phyloP scores from a whole-genome alignment of 2,329 filamentous ascomycete genomes.

The Talaromyces sp. region DNA sequence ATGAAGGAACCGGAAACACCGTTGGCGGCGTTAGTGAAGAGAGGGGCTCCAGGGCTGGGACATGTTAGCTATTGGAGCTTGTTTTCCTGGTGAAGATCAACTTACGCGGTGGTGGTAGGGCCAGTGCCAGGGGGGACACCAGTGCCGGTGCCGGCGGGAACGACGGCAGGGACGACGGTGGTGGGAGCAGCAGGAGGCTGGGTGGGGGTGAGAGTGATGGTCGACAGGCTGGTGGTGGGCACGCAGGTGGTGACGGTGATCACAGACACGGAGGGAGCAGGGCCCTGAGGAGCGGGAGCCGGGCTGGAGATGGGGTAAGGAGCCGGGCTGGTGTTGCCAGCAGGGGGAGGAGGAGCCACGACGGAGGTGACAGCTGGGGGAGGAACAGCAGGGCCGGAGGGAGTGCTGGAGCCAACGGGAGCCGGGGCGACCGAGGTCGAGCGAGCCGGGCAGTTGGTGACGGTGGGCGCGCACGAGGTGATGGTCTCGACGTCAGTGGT shows the following conservation, averaged over 20 bases:
- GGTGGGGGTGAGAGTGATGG: slow-evolving; percentile 19
- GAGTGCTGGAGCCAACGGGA: slow-evolving; percentile 7
- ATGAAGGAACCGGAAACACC: slow-evolving; percentile 23
- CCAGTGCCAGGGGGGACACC: slow-evolving; percentile 11
- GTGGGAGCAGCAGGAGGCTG: slow-evolving; percentile 5
- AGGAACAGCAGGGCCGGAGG: slow-evolving; percentile 10
- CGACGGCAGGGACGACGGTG: slow-evolving; percentile 12
- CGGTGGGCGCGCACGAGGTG: slow-evolving; percentile 57
- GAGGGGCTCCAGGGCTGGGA: slow-evolving; percentile 15
- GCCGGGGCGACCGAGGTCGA: slow-evolving; percentile 10
- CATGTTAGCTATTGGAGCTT: not conserved
- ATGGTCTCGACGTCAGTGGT: slow-evolving; percentile 56
- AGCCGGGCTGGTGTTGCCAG: slow-evolving; percentile 6
- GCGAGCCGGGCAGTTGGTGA: slow-evolving; percentile 53
- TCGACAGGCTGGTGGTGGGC: slow-evolving; percentile 27
- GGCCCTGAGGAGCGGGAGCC: slow-evolving; percentile 7
- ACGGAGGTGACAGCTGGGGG: slow-evolving; percentile 20
- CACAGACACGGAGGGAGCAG: slow-evolving; percentile 17
- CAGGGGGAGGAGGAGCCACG: slow-evolving; percentile 15
- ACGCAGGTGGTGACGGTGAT: slow-evolving; percentile 28
- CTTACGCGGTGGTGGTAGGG: slow-evolving; percentile 4
- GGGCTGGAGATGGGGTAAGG: slow-evolving; percentile 10
- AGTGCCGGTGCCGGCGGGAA: slow-evolving; percentile 16
- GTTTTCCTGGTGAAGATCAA: not conserved
- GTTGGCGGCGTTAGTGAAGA: slow-evolving; percentile 27